Evolutionary conservation across 345 rosid genomes (phyloP).

Genomic region (Streptanthus diversifolius): DNA sequence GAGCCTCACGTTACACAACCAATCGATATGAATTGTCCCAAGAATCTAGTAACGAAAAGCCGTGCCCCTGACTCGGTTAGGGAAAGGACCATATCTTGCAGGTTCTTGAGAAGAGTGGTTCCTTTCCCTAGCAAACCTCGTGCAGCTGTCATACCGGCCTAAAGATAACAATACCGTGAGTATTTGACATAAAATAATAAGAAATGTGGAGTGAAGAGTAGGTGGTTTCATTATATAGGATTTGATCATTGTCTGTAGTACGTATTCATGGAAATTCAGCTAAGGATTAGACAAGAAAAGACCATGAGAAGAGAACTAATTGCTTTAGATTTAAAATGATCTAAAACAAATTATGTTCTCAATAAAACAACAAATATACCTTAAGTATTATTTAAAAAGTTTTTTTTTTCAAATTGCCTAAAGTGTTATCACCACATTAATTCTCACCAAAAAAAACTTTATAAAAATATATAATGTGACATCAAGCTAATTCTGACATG

Average conservation of each 20-base stretch:
- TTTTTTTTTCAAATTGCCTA: too few relatives aligned
- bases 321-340: too few relatives aligned
- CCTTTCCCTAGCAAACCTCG: slow-evolving; percentile 54
- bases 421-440: too few relatives aligned
- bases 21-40: slow-evolving; percentile 53
- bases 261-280: slow-evolving; percentile 61
- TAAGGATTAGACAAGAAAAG: too few relatives aligned
- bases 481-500: too few relatives aligned
- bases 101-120: slow-evolving; percentile 46
- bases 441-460: too few relatives aligned
- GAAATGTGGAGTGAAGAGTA: neutral
- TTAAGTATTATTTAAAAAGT: too few relatives aligned
- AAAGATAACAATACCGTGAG: neutral
- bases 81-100: slow-evolving; percentile 73
- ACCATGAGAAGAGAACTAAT: too few relatives aligned
- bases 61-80: slow-evolving; percentile 65
- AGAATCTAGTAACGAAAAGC: slow-evolving; percentile 67
- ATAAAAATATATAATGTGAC: too few relatives aligned
- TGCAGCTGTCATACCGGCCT: slow-evolving; percentile 77
- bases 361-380: too few relatives aligned
- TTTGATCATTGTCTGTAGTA: slow-evolving; percentile 56
- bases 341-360: neutral
- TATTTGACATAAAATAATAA: neutral
- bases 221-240: too few relatives aligned
- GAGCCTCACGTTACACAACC: slow-evolving; percentile 66